Evolutionary conservation across 305 asterid genomes (phyloP).

Genomic region (Andrographis paniculata): DNA sequence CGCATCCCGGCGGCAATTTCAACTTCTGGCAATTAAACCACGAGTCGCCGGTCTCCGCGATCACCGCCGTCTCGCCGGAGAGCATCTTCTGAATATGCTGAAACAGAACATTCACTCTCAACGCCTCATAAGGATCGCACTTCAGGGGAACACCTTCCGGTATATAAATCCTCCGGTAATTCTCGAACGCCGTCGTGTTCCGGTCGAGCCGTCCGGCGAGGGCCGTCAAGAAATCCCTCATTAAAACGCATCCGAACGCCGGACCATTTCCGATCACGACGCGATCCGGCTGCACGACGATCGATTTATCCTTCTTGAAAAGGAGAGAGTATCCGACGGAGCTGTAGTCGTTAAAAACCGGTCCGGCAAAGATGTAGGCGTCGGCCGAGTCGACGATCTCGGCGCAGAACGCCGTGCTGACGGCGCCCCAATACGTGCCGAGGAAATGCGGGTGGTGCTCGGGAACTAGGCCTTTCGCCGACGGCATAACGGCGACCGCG

Average conservation of each 20-base stretch:
- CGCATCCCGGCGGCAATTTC: constrained; percentile 35
- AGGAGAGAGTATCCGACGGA: constrained; percentile 43
- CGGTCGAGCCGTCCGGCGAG: constrained; percentile 22
- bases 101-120: constrained; percentile 36
- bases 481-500: not conserved
- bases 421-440: constrained; percentile 34
- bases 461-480: not conserved
- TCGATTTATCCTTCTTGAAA: constrained; percentile 33
- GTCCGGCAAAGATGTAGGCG: constrained; percentile 38
- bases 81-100: no score
- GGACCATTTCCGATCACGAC: constrained; percentile 37
- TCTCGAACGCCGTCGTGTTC: constrained; percentile 34
- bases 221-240: constrained; percentile 36
- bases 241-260: constrained; percentile 34
- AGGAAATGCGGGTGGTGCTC: constrained; percentile 1
- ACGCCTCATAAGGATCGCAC: constrained; percentile 24
- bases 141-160: constrained; percentile 35
- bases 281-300: constrained; percentile 40
- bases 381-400: constrained; percentile 47
- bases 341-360: constrained; percentile 39
- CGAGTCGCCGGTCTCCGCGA: constrained; percentile 52
- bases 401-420: constrained; percentile 34
- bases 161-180: constrained; percentile 31
- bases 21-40: constrained; percentile 53
- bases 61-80: constrained; percentile 31